Evolutionary conservation across 352 stramenopile species (phyloP).

Genomic region (Globisporangium iwayamae): DNA sequence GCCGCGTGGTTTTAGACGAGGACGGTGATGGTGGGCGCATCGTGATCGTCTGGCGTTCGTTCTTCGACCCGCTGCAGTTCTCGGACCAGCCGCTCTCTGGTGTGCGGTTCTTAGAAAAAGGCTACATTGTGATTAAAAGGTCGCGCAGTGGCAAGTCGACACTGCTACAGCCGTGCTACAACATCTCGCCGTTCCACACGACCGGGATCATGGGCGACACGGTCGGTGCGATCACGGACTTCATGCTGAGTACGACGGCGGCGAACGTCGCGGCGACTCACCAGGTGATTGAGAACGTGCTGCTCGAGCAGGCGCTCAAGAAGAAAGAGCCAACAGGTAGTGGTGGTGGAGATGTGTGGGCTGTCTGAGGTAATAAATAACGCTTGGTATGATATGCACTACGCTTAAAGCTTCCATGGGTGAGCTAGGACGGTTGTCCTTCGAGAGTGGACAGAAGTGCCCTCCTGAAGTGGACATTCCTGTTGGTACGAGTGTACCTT

Average conservation of each 20-base stretch:
- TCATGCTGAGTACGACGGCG: conserved; percentile 20
- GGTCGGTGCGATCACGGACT: conserved; percentile 23
- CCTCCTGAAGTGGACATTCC: background rate
- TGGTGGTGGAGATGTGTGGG: background rate
- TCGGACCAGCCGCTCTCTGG: conserved; percentile 33
- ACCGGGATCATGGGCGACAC: background rate
- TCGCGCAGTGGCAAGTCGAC: background rate
- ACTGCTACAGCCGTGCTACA: conserved; percentile 21
- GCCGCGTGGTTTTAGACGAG: background rate
- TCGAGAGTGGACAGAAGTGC: background rate
- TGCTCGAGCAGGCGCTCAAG: conserved; percentile 14
- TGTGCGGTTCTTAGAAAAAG: conserved; percentile 20
- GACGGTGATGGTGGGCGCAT: conserved; percentile 30
- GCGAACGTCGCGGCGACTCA: conserved; percentile 20
- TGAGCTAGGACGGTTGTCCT: background rate
- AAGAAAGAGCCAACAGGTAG: background rate
- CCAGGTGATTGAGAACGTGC: conserved; percentile 13
- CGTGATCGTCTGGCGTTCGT: conserved; percentile 37
- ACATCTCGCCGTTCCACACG: conserved; percentile 20
- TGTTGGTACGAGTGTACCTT: background rate
- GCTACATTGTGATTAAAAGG: conserved; percentile 21
- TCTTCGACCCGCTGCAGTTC: conserved; percentile 45
- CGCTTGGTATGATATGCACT: too few relatives aligned
- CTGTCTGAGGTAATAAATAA: background rate
- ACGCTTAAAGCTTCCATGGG: too few relatives aligned